Percentiles rank a stretch among this genome's conserved stretches.
These are phyloP conservation scores for Tolypocladium tundrense DNA, from an alignment of 2,329 filamentous ascomycete genomes.

Conservation along the genomic window DNA sequence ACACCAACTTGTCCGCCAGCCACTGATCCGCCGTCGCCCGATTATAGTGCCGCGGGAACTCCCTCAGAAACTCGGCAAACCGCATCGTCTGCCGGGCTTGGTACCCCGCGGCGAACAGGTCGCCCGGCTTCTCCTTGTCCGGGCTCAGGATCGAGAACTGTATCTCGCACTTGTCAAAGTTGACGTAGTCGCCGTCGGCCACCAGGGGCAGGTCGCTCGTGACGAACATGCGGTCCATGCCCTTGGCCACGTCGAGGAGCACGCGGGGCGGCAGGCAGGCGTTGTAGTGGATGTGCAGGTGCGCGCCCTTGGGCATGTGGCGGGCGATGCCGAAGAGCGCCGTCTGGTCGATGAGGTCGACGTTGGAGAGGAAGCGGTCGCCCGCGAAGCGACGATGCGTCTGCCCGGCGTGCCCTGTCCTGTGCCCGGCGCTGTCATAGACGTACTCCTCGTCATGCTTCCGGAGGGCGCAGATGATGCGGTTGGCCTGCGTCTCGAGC, in stretches of 20 bases:
- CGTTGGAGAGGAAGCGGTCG: constrained; percentile 50
- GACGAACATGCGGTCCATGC: constrained; percentile 58
- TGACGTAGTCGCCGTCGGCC: constrained; percentile 23
- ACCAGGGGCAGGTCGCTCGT: constrained; percentile 44
- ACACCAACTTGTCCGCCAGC: constrained; percentile 52
- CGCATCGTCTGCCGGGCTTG: constrained; percentile 31
- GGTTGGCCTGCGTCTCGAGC: constrained; percentile 26
- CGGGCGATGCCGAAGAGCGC: constrained; percentile 45
- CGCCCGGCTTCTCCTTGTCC: constrained; percentile 22
- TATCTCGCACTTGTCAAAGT: constrained; percentile 46
- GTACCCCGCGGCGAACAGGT: constrained; percentile 42
- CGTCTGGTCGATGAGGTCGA: constrained; percentile 43
- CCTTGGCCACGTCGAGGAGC: constrained; percentile 44
- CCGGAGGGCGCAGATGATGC: constrained; percentile 28
- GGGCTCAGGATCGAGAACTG: constrained; percentile 44
- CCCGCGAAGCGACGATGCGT: constrained; percentile 33
- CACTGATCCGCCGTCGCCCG: constrained; percentile 32
- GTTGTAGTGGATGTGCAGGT: constrained; percentile 71
- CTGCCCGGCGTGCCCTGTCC: constrained; percentile 31
- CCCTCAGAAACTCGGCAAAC: constrained; percentile 29
- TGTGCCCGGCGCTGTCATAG: constrained; percentile 21
- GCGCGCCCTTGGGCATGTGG: constrained; percentile 58
- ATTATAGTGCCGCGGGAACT: constrained; percentile 17
- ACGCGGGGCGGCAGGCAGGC: constrained; percentile 54
- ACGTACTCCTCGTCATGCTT: constrained; percentile 22